Evolutionary conservation across 202 grass and related monocot species (phyloP).

Genomic region (Musa balbisiana): DNA sequence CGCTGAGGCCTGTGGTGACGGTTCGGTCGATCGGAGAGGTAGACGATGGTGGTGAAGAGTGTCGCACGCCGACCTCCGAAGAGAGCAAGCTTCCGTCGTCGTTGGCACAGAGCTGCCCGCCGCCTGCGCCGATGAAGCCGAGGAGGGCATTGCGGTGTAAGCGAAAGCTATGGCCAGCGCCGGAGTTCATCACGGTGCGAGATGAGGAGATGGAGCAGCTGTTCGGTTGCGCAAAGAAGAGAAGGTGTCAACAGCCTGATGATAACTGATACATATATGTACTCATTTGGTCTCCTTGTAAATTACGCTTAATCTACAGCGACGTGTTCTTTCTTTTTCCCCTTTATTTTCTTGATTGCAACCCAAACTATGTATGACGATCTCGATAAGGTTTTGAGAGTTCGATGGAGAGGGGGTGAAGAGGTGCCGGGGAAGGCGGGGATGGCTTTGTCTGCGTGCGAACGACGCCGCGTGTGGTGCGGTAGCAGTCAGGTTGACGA

Average conservation of each 20-base stretch:
- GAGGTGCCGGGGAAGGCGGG: no score
- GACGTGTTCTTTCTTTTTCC: no score
- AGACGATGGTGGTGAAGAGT: not conserved
- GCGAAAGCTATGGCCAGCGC: not conserved
- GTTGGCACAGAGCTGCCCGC: not conserved
- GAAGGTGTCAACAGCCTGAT: not conserved
- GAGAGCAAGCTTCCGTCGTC: not conserved
- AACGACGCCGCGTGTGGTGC: not conserved
- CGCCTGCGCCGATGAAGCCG: not conserved
- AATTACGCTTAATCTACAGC: no score
- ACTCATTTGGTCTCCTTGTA: no score
- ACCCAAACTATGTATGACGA: no score
- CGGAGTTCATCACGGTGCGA: not conserved
- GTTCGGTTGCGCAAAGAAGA: not conserved
- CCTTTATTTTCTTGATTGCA: no score
- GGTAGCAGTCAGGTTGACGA: no score
- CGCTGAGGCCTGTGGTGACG: not conserved
- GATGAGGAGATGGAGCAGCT: not conserved
- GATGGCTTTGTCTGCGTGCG: not conserved
- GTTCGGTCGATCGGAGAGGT: not conserved
- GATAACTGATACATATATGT: not conserved
- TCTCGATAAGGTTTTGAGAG: no score
- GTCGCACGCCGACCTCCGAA: constrained; percentile 2
- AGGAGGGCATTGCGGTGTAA: not conserved
- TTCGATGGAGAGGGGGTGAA: no score